Evolutionary conservation across 345 rosid species (phyloP).

Genomic region (Excoecaria agallocha): DNA sequence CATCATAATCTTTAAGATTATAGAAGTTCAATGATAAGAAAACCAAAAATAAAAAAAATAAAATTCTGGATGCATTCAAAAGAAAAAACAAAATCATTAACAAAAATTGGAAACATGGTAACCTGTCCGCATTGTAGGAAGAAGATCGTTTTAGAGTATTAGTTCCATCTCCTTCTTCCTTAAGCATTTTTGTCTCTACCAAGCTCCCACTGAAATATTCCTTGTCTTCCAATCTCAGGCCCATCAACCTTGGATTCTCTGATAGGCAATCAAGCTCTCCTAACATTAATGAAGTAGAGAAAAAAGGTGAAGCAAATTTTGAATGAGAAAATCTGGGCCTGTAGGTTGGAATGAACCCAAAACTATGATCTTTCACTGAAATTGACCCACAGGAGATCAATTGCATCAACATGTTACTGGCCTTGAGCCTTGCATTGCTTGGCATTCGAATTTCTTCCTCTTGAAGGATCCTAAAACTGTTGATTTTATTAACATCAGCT

Average conservation of each 20-base stretch:
- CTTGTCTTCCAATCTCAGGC: conserved; percentile 73
- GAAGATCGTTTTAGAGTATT: conserved; percentile 81
- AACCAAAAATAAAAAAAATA: background rate
- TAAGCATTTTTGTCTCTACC: conserved; percentile 65
- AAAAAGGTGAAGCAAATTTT: conserved; percentile 61
- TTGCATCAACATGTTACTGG: conserved; percentile 79
- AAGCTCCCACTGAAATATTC: conserved; percentile 93
- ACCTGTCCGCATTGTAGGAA: conserved; percentile 96
- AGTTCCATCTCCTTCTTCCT: conserved; percentile 46
- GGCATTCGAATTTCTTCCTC: conserved; percentile 75
- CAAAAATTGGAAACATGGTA: conserved; percentile 14
- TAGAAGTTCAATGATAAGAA: background rate
- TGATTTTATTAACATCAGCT: conserved; percentile 84
- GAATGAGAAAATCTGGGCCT: conserved; percentile 70
- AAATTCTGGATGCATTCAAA: background rate
- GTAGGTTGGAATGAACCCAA: conserved; percentile 81
- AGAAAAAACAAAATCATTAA: background rate
- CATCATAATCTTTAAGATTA: background rate
- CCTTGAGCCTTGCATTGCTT: conserved; percentile 58
- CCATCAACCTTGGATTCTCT: conserved; percentile 73
- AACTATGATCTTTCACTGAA: conserved; percentile 86
- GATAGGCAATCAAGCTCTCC: conserved; percentile 84
- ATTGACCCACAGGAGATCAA: conserved; percentile 93
- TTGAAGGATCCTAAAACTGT: conserved; percentile 82
- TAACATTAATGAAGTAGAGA: conserved; percentile 62